Percentiles rank a stretch among this genome's conserved stretches.
Conservation (phyloP, 106 monocot genomes). For the Dioscorea alata region DNA sequence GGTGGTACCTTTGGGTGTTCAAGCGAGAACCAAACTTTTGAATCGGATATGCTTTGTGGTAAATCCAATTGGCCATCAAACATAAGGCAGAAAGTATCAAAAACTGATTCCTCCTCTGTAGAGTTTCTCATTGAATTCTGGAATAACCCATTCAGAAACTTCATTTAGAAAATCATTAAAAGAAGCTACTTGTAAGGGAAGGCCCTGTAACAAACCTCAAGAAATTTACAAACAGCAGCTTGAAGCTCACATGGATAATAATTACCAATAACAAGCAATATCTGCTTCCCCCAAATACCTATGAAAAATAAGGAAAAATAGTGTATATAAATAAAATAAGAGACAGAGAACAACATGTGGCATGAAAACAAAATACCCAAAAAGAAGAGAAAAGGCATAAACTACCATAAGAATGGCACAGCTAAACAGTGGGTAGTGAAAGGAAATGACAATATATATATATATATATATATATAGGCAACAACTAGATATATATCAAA, state of each 20-base stretch:
- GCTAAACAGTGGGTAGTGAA: too few relatives aligned
- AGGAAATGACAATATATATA: too few relatives aligned
- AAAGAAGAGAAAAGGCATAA: too few relatives aligned
- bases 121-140: conserved; percentile 39
- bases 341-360: neutral
- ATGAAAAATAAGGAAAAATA: neutral
- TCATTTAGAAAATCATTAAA: neutral
- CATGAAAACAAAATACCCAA: too few relatives aligned
- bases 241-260: conserved; percentile 57
- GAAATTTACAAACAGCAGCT: conserved; percentile 47
- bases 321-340: neutral
- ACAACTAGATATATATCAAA: neutral
- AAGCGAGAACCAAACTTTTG: conserved; percentile 75
- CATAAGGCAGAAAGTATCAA: conserved; percentile 31
- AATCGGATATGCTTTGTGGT: conserved; percentile 35
- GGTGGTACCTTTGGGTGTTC: conserved; percentile 78
- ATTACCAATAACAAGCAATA: conserved; percentile 41
- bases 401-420: too few relatives aligned
- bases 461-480: too few relatives aligned
- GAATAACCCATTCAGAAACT: conserved; percentile 6
- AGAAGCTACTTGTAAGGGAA: neutral
- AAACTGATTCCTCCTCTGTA: conserved; percentile 35
- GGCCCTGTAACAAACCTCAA: conserved; percentile 39
- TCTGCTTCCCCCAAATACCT: conserved; percentile 57
- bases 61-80: conserved; percentile 44